Conservation (phyloP, 1,284 basidiomycete species). For the Leccinum griseonigrum region DNA sequence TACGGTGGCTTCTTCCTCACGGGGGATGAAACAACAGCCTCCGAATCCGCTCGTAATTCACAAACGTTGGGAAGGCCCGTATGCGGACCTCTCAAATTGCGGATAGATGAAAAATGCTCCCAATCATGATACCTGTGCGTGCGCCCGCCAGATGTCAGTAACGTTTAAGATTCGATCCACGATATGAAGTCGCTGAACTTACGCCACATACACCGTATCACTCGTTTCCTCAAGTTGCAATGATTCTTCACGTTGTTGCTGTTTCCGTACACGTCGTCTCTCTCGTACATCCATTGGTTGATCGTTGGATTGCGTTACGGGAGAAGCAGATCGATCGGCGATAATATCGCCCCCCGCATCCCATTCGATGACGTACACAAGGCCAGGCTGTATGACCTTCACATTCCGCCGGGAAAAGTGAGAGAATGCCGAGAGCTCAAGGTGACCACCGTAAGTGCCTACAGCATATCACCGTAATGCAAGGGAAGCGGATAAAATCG, state of each 20-base stretch:
- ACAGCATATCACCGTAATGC: constrained; percentile 15
- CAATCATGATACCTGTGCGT: constrained; percentile 78
- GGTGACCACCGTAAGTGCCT: constrained; percentile 89
- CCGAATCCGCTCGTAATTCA: constrained; percentile 45
- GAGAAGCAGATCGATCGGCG: constrained; percentile 26
- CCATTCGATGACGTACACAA: constrained; percentile 83
- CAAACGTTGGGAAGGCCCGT: constrained; percentile 69
- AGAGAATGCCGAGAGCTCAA: constrained; percentile 88
- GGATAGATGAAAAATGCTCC: constrained; percentile 93
- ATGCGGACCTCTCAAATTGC: constrained; percentile 84
- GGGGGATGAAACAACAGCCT: constrained; percentile 24
- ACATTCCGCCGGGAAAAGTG: constrained; percentile 76
- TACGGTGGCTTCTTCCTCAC: constrained; percentile 29
- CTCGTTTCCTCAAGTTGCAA: constrained; percentile 33
- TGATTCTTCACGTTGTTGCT: constrained; percentile 29
- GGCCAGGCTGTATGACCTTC: constrained; percentile 88
- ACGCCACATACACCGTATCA: constrained; percentile 75
- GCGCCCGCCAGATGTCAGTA: constrained; percentile 8
- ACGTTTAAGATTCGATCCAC: constrained; percentile 6
- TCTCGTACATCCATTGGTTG: constrained; percentile 34
- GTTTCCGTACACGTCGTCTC: constrained; percentile 27
- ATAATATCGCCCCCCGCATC: constrained; percentile 46
- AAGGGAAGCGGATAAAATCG: background rate
- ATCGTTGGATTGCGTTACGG: constrained; percentile 27
- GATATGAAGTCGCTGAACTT: constrained; percentile 37